These are phyloP conservation scores for Ganoderma meredithae DNA, from an alignment of 1,284 basidiomycete species.

Conservation along the genomic window DNA sequence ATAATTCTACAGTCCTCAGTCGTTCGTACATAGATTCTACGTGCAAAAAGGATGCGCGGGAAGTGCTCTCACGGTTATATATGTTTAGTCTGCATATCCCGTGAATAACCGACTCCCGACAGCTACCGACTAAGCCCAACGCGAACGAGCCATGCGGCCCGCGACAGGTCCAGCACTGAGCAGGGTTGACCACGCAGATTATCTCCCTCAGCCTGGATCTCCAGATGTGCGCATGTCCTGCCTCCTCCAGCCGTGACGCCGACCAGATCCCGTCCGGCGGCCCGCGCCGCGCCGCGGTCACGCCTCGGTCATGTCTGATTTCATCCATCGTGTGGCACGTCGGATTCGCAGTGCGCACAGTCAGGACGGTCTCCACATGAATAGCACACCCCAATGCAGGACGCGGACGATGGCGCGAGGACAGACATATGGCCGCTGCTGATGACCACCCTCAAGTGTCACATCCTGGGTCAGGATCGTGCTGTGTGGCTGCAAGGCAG, in stretches of 20 bases:
- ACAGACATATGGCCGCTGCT: not conserved
- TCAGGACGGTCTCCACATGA: no score
- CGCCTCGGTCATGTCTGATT: not conserved
- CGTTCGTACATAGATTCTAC: not conserved
- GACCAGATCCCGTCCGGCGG: not conserved
- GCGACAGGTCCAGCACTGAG: not conserved
- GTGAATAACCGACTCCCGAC: not conserved
- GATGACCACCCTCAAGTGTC: not conserved
- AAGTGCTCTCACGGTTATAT: not conserved
- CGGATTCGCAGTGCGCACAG: not conserved
- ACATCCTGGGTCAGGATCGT: not conserved
- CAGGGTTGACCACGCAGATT: not conserved
- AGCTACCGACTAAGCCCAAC: slow-evolving; percentile 1
- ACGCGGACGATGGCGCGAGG: not conserved
- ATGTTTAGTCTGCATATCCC: not conserved
- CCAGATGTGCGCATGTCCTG: not conserved
- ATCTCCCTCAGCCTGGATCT: not conserved
- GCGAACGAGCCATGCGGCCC: not conserved
- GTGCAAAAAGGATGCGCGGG: not conserved
- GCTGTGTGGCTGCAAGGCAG: not conserved
- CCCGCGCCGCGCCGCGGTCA: not conserved
- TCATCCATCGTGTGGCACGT: not conserved
- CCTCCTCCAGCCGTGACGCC: not conserved
- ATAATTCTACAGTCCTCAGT: no score
- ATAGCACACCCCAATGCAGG: no score